Evolutionary conservation across 2,329 filamentous ascomycete genomes (phyloP).

Genomic region (Fusarium aywerte): DNA sequence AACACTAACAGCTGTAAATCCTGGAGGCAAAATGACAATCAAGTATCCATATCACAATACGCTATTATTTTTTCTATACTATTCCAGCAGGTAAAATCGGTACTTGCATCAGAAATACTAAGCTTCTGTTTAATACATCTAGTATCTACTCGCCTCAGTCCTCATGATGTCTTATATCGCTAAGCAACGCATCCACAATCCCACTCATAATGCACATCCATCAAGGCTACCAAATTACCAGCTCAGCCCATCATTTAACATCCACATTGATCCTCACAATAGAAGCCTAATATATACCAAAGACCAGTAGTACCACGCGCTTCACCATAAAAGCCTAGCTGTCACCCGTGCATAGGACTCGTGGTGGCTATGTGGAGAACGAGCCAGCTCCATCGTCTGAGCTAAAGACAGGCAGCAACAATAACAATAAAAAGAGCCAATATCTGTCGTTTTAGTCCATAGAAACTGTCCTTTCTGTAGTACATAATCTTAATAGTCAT

Average conservation of each 20-base stretch:
- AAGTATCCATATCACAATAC: too few relatives aligned
- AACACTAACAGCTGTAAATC: too few relatives aligned
- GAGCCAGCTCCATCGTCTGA: neutral
- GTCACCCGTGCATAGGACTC: constrained; percentile 18
- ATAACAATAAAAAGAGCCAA: neutral
- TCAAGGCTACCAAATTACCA: neutral
- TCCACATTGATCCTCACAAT: too few relatives aligned
- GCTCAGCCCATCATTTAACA: too few relatives aligned
- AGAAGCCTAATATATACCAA: neutral
- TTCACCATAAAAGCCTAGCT: constrained; percentile 8
- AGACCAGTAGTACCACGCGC: neutral
- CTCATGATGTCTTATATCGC: neutral
- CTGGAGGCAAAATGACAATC: too few relatives aligned
- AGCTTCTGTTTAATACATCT: too few relatives aligned
- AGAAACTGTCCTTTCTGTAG: neutral
- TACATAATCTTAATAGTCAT: constrained; percentile 6
- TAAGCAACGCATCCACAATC: neutral
- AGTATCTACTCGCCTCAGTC: neutral
- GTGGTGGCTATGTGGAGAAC: constrained; percentile 24
- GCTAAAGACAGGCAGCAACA: constrained; percentile 26
- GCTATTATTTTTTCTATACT: too few relatives aligned
- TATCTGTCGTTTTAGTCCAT: neutral
- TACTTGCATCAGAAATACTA: neutral
- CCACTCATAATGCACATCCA: too few relatives aligned
- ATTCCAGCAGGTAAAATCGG: neutral